Evolutionary conservation across 148 eudicot species (phyloP).

Genomic region (Pouteria glomerata): DNA sequence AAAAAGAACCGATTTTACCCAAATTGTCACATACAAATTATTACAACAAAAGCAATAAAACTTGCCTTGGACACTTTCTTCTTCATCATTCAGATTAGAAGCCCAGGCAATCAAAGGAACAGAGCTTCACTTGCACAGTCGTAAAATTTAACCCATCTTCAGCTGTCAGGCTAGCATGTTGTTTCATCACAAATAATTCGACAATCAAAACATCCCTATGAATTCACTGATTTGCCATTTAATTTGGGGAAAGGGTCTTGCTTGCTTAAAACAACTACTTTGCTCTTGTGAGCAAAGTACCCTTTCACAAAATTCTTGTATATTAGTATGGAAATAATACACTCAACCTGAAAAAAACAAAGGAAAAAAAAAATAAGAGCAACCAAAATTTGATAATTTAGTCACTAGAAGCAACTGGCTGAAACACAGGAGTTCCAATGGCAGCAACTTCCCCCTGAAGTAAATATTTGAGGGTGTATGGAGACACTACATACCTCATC

Average conservation of each 20-base stretch:
- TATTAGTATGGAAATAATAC: slow-evolving; percentile 83
- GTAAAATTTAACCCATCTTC: not conserved
- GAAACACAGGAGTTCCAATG: not conserved
- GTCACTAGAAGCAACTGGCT: not conserved
- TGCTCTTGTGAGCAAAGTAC: slow-evolving; percentile 94
- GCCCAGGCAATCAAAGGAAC: not conserved
- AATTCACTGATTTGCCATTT: slow-evolving; percentile 69
- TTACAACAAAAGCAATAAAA: not conserved
- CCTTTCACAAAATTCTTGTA: slow-evolving; percentile 91
- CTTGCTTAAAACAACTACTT: slow-evolving; percentile 90
- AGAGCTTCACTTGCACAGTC: not conserved
- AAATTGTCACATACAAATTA: not conserved
- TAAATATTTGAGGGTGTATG: not conserved
- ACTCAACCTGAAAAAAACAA: slow-evolving; percentile 68
- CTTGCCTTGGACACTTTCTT: not conserved
- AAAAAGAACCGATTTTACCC: not conserved
- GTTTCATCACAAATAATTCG: not conserved
- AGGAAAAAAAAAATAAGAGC: slow-evolving; percentile 2
- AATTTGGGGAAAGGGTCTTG: slow-evolving; percentile 94
- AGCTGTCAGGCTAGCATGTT: not conserved
- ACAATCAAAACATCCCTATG: slow-evolving; percentile 24
- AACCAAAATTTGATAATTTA: not conserved
- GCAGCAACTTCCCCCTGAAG: not conserved
- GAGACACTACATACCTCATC: slow-evolving; percentile 62
- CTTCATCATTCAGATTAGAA: not conserved